Evolutionary conservation across 108 stramenopile genomes (phyloP).

Genomic region (Aurantiochytrium sp.): DNA sequence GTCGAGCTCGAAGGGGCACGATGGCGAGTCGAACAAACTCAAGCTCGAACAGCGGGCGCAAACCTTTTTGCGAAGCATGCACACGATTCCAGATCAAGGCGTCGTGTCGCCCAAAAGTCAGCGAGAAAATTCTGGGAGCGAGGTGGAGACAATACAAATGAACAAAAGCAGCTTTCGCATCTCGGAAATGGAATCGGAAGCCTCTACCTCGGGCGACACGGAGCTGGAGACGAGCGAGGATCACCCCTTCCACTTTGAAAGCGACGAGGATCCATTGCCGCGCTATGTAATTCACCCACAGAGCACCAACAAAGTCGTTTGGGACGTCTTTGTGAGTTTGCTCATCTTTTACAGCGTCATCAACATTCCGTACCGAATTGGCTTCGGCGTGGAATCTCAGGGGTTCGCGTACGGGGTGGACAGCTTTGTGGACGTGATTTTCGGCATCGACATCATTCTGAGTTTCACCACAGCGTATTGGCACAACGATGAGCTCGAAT

Average conservation of each 20-base stretch:
- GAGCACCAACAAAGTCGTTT: constrained; percentile 34
- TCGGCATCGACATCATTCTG: constrained; percentile 45
- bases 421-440: constrained; percentile 30
- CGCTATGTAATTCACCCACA: constrained; percentile 33
- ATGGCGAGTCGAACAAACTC: not conserved
- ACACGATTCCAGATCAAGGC: not conserved
- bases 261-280: not conserved
- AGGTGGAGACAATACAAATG: not conserved
- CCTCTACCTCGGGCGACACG: too few relatives aligned
- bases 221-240: not conserved
- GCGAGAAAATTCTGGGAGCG: not conserved
- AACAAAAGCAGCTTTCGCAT: not conserved
- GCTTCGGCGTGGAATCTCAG: not conserved
- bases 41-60: not conserved
- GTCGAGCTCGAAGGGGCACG: not conserved
- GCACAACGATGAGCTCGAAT: constrained; percentile 35
- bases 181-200: not conserved
- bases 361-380: constrained; percentile 47
- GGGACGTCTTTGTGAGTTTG: constrained; percentile 50
- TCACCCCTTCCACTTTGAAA: not conserved
- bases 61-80: not conserved
- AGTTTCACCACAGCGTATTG: constrained; percentile 45
- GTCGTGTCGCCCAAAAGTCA: not conserved
- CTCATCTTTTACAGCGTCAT: constrained; percentile 53
- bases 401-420: not conserved